phyloP scores from a whole-genome alignment of 495 filamentous ascomycete genomes.

The Penicillium cataractarum region DNA sequence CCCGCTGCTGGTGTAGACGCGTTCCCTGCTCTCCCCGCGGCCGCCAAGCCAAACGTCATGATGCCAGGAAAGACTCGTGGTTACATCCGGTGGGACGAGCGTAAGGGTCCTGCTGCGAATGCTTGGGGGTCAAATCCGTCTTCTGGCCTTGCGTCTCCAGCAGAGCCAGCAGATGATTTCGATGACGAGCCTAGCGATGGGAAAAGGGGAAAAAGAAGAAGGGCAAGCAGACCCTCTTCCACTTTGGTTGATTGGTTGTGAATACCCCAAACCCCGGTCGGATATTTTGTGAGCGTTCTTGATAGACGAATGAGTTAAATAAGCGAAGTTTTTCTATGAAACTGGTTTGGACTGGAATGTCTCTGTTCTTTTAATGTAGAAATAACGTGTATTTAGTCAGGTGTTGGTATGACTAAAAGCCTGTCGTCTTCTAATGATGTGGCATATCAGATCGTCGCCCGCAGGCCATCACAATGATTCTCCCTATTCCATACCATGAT shows the following conservation, averaged over 20 bases:
- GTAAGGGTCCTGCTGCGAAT: conserved; percentile 39
- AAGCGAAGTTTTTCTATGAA: background rate
- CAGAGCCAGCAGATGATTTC: conserved; percentile 33
- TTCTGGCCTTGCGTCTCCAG: conserved; percentile 30
- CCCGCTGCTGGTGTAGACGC: conserved; percentile 40
- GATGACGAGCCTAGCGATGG: conserved; percentile 46
- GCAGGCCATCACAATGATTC: background rate
- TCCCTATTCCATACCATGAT: background rate
- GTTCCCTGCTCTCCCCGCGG: conserved; percentile 82
- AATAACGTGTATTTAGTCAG: background rate
- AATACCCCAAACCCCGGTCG: background rate
- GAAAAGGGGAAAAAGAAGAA: conserved; percentile 78
- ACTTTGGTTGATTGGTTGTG: conserved; percentile 49
- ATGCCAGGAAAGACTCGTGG: conserved; percentile 79
- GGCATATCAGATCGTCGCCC: background rate
- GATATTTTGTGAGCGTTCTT: conserved; percentile 6
- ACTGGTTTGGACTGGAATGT: too few relatives aligned
- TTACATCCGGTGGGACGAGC: conserved; percentile 69
- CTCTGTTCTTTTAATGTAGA: background rate
- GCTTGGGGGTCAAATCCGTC: conserved; percentile 49
- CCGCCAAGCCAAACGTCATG: conserved; percentile 74
- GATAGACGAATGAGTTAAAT: conserved; percentile 9
- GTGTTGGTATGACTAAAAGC: background rate
- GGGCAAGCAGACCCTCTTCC: conserved; percentile 76
- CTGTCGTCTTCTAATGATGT: background rate